Evolutionary conservation across 1,139 yeast species (phyloP).

Genomic region (Hemisphaericaspora subhashii): DNA sequence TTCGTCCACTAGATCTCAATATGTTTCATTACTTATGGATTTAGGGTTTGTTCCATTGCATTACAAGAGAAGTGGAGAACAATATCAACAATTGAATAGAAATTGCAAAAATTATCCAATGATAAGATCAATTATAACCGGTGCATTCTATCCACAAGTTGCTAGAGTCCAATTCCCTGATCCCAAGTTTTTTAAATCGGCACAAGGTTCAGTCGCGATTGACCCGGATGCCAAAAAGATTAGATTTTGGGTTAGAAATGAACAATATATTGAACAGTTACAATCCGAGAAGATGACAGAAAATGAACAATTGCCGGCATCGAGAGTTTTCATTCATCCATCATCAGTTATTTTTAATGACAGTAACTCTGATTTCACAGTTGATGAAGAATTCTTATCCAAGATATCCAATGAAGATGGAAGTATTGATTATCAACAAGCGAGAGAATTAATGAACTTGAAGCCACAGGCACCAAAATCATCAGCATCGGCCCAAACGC

Average conservation of each 20-base stretch:
- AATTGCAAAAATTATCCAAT: slow-evolving; percentile 52
- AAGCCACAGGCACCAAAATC: slow-evolving; percentile 31
- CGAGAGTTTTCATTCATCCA: slow-evolving; percentile 80
- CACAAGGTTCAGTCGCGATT: slow-evolving; percentile 77
- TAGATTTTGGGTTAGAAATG: slow-evolving; percentile 72
- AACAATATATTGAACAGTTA: slow-evolving; percentile 30
- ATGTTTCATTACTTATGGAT: slow-evolving; percentile 64
- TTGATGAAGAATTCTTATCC: slow-evolving; percentile 24
- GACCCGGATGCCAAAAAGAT: slow-evolving; percentile 80
- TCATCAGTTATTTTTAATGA: slow-evolving; percentile 65
- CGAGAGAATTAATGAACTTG: slow-evolving; percentile 32
- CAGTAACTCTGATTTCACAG: slow-evolving; percentile 19
- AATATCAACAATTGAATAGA: slow-evolving; percentile 35
- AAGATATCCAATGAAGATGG: slow-evolving; percentile 36
- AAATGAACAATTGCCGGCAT: slow-evolving; percentile 45
- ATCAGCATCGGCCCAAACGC: not conserved
- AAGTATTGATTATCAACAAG: slow-evolving; percentile 30
- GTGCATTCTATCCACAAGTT: slow-evolving; percentile 79
- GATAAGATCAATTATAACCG: slow-evolving; percentile 68
- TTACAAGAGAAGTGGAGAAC: slow-evolving; percentile 28
- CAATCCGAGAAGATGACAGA: slow-evolving; percentile 13
- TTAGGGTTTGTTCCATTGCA: slow-evolving; percentile 68
- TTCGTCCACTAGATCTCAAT: slow-evolving; percentile 67
- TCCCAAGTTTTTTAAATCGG: slow-evolving; percentile 66
- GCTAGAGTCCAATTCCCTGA: slow-evolving; percentile 83